Conservation (phyloP, 2,329 filamentous ascomycete genomes). For the Colletotrichum melonis region DNA sequence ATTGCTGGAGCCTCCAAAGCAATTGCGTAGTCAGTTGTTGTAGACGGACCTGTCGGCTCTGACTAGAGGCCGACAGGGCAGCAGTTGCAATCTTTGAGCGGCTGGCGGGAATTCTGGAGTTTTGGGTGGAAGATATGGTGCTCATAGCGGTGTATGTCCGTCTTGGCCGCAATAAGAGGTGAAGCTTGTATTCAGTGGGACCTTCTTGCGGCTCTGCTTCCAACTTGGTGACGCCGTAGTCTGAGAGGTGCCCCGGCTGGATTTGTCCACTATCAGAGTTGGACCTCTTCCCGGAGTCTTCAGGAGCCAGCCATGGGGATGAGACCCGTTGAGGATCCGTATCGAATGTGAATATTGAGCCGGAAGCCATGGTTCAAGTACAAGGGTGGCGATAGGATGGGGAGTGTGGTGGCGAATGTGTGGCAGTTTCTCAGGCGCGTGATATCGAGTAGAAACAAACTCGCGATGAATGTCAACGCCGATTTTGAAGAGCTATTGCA, state of each 20-base stretch:
- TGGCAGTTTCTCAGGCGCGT: not conserved
- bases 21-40: conserved; percentile 95
- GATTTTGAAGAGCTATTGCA: conserved; percentile 19
- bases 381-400: not conserved
- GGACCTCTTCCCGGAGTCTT: conserved; percentile 52
- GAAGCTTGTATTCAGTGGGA: conserved; percentile 96
- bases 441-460: not conserved
- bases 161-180: conserved; percentile 84
- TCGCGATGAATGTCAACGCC: not conserved
- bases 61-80: conserved; percentile 59
- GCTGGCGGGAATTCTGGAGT: conserved; percentile 39
- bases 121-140: conserved; percentile 56
- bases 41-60: conserved; percentile 84
- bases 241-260: conserved; percentile 59
- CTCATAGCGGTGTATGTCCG: conserved; percentile 79
- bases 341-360: conserved; percentile 96
- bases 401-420: not conserved
- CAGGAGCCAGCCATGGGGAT: conserved; percentile 85
- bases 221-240: conserved; percentile 78
- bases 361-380: conserved; percentile 78
- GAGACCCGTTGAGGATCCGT: conserved; percentile 87
- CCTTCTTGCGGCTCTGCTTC: conserved; percentile 94
- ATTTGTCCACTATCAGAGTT: conserved; percentile 40
- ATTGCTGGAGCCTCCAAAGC: conserved; percentile 94
- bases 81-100: conserved; percentile 23